These are phyloP conservation scores for Rhodotorula paludigena DNA, from an alignment of 768 basidiomycete genomes.

Conservation along the genomic window DNA sequence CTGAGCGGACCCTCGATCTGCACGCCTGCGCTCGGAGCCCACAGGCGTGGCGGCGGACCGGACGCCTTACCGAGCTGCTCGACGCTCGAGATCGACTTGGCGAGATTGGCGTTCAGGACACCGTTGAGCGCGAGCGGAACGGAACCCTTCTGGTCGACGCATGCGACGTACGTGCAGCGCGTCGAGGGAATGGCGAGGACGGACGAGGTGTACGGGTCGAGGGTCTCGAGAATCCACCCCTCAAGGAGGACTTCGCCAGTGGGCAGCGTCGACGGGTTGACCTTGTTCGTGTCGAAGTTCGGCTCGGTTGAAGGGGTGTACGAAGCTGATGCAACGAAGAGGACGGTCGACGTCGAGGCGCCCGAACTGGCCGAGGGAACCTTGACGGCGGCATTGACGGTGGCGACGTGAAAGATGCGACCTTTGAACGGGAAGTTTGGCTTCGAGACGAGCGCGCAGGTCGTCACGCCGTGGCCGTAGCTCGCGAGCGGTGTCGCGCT, in stretches of 20 bases:
- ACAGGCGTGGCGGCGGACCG: conserved; percentile 62
- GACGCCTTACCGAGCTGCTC: conserved; percentile 67
- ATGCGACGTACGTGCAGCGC: conserved; percentile 73
- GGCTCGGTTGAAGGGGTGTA: neutral
- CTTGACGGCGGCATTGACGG: conserved; percentile 57
- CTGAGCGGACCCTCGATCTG: conserved; percentile 39
- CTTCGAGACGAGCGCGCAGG: conserved; percentile 59
- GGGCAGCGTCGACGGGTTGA: conserved; percentile 69
- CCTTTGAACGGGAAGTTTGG: conserved; percentile 80
- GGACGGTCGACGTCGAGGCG: conserved; percentile 56
- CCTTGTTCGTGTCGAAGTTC: conserved; percentile 53
- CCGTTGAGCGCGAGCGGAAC: conserved; percentile 74
- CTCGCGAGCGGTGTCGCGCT: conserved; percentile 65
- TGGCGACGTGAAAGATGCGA: conserved; percentile 76
- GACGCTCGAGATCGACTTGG: conserved; percentile 65
- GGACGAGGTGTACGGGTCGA: conserved; percentile 90
- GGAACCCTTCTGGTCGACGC: conserved; percentile 74
- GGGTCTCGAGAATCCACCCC: conserved; percentile 92
- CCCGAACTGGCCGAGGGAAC: conserved; percentile 46
- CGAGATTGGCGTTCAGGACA: conserved; percentile 64
- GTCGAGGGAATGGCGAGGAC: conserved; percentile 93
- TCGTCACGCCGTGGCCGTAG: conserved; percentile 69
- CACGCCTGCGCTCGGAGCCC: conserved; percentile 61
- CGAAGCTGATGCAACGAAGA: conserved; percentile 79
- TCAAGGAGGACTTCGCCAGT: conserved; percentile 79